Conservation (phyloP, 108 stramenopile species). For the Mayamaea pseudoterrestris region DNA sequence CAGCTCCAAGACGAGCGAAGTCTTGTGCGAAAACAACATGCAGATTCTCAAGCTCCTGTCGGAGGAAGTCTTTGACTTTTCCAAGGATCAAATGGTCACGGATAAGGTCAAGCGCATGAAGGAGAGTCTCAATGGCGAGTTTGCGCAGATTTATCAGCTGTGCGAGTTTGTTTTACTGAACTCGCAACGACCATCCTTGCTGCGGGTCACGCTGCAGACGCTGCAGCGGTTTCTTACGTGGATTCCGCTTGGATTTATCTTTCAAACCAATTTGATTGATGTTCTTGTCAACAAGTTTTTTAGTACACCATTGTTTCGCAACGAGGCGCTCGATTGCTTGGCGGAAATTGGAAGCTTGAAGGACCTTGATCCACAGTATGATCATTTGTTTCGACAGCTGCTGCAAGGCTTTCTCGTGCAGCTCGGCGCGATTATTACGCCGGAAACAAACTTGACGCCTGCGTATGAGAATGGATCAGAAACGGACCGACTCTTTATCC, state of each 20-base stretch:
- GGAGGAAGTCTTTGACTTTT: conserved; percentile 99
- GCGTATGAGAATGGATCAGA: conserved; percentile 86
- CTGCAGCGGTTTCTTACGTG: conserved; percentile 95
- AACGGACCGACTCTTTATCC: conserved; percentile 88
- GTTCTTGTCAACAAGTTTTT: conserved; percentile 91
- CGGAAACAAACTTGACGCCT: conserved; percentile 71
- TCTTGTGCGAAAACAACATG: conserved; percentile 99
- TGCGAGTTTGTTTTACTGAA: conserved; percentile 94
- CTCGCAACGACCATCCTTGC: conserved; percentile 65
- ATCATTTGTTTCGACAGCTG: conserved; percentile 77
- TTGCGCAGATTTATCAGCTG: conserved; percentile 91
- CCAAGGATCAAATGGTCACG: conserved; percentile 92
- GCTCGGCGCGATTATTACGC: conserved; percentile 66
- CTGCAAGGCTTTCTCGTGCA: conserved; percentile 69
- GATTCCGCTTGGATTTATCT: conserved; percentile 97
- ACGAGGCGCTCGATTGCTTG: conserved; percentile 91
- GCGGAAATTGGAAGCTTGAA: conserved; percentile 92
- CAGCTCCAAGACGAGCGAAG: conserved; percentile 74
- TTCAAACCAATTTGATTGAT: conserved; percentile 89
- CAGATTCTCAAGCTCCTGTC: conserved; percentile 93
- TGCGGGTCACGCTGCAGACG: conserved; percentile 88
- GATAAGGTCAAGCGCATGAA: conserved; percentile 87
- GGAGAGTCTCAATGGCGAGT: conserved; percentile 87
- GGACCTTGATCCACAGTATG: conserved; percentile 85
- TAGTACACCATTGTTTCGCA: conserved; percentile 78